phyloP scores from a whole-genome alignment of 805 yeast species.

The Isabelozyma heimii region DNA sequence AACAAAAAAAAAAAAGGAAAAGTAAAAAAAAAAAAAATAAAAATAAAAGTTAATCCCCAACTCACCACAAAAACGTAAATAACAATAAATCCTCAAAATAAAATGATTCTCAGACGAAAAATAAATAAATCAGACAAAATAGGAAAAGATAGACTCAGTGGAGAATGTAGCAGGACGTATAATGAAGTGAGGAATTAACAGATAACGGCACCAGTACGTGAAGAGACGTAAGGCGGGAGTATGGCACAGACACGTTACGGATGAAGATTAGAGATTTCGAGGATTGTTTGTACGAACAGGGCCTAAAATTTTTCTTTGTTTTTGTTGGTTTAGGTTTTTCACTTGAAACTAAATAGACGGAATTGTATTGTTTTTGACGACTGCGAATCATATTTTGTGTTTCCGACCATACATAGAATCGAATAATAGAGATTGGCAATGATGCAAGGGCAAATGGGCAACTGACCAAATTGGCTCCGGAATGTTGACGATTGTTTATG shows the following conservation, averaged over 20 bases:
- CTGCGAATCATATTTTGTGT: neutral
- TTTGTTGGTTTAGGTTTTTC: too few species aligned
- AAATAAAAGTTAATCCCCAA: neutral
- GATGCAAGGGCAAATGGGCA: neutral
- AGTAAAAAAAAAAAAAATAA: neutral
- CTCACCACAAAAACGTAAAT: neutral
- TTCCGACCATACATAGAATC: neutral
- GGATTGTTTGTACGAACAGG: neutral
- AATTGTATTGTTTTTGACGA: neutral
- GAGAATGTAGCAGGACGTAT: too few species aligned
- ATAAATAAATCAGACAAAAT: neutral
- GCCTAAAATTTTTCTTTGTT: neutral
- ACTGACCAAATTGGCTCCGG: neutral
- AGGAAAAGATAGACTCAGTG: neutral
- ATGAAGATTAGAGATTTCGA: neutral
- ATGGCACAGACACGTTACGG: neutral
- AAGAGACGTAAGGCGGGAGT: neutral
- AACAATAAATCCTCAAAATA: neutral
- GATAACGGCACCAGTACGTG: neutral
- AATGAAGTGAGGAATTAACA: too few species aligned
- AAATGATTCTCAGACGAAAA: neutral
- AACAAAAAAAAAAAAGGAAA: neutral
- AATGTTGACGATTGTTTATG: neutral
- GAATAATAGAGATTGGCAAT: neutral
- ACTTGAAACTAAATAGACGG: neutral